Conservation (phyloP, 345 rosid species). For the Citrus hindsii region DNA sequence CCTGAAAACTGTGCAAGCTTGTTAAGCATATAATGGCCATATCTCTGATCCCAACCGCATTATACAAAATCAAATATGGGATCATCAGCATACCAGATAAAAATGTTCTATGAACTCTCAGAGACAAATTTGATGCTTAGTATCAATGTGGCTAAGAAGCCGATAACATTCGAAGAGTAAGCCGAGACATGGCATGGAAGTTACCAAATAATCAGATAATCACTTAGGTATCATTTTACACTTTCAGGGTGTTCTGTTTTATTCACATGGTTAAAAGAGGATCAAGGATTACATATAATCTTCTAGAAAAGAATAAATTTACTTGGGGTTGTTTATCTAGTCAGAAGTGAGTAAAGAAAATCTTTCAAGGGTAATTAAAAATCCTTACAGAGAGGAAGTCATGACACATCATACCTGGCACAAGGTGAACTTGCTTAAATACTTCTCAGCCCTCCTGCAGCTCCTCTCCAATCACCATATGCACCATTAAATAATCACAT, state of each 20-base stretch:
- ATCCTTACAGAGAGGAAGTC: not conserved
- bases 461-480: conserved; percentile 9
- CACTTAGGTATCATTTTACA: not conserved
- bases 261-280: not conserved
- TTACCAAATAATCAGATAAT: not conserved
- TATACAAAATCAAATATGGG: not conserved
- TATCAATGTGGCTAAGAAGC: not conserved
- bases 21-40: not conserved
- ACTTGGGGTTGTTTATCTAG: not conserved
- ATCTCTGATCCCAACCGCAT: not conserved
- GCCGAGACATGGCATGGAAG: not conserved
- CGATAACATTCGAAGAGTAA: not conserved
- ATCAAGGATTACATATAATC: not conserved
- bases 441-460: conserved; percentile 5
- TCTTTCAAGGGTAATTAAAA: not conserved
- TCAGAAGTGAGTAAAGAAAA: not conserved
- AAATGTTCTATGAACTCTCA: not conserved
- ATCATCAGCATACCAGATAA: not conserved
- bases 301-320: not conserved
- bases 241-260: not conserved
- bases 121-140: not conserved
- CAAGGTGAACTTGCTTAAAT: conserved; percentile 12
- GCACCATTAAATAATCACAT: not conserved
- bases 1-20: not conserved
- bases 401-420: conserved; percentile 18